These are phyloP conservation scores for Diaporthe sp. DNA, from an alignment of 2,329 filamentous ascomycete species.

Conservation along the genomic window DNA sequence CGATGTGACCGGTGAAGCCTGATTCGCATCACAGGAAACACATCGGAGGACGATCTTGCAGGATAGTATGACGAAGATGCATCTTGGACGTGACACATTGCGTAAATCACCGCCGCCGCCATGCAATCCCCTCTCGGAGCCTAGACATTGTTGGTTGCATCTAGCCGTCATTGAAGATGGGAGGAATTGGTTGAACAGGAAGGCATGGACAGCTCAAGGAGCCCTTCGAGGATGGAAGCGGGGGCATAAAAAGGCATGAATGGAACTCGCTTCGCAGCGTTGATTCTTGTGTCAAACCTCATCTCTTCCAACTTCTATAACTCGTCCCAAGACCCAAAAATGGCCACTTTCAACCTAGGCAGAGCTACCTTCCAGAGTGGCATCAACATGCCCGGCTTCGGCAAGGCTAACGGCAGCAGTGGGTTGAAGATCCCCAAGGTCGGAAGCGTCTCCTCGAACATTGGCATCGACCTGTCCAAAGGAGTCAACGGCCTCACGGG, in stretches of 20 bases:
- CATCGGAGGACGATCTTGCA: not conserved
- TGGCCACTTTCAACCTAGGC: conserved; percentile 27
- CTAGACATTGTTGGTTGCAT: not conserved
- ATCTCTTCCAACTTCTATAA: not conserved
- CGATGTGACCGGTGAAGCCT: not conserved
- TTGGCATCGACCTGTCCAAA: conserved; percentile 15
- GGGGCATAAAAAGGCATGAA: not conserved
- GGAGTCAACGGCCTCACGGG: conserved; percentile 14
- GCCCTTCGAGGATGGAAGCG: not conserved
- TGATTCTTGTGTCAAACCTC: not conserved
- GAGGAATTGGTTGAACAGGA: not conserved
- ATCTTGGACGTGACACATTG: not conserved
- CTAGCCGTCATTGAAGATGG: not conserved
- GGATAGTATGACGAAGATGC: not conserved
- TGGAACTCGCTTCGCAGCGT: not conserved
- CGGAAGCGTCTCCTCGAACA: conserved; percentile 22
- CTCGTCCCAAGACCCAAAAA: not conserved
- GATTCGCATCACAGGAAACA: not conserved
- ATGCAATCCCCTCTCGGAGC: not conserved
- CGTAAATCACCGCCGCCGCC: too few species aligned
- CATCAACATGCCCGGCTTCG: conserved; percentile 2
- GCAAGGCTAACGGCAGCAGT: not conserved
- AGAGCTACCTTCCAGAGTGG: conserved; percentile 27
- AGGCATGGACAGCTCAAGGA: not conserved
- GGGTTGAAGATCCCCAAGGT: conserved; percentile 13